Evolutionary conservation across 2,329 filamentous ascomycete species (phyloP).

Genomic region (Colletotrichum brevisporum): DNA sequence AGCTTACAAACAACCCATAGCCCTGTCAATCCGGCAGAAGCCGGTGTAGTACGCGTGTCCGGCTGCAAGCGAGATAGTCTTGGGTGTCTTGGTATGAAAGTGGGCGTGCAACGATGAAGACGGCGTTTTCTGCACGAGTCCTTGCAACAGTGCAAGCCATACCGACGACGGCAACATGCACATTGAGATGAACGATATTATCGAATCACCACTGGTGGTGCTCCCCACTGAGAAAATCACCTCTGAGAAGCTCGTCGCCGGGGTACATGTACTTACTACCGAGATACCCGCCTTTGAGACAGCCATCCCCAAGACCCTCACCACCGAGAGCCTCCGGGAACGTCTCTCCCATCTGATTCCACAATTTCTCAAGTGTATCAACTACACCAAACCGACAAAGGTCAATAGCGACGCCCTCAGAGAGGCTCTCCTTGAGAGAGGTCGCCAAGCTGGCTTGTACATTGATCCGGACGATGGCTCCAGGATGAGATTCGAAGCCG

Average conservation of each 20-base stretch:
- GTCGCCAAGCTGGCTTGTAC: constrained; percentile 8
- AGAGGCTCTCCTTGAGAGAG: constrained; percentile 8
- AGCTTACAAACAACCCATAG: not conserved
- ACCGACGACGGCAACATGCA: not conserved
- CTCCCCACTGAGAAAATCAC: not conserved
- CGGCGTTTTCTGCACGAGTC: not conserved
- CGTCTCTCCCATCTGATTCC: constrained; percentile 26
- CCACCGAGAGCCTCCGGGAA: constrained; percentile 1
- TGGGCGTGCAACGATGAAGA: not conserved
- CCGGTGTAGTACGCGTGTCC: no score
- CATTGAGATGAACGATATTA: not conserved
- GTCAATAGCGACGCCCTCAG: constrained; percentile 5
- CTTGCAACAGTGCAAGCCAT: no score
- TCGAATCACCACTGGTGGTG: constrained; percentile 3
- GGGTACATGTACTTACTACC: no score
- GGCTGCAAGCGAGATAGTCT: no score
- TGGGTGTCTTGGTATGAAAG: not conserved
- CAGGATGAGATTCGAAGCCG: constrained; percentile 28
- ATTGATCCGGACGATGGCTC: constrained; percentile 19
- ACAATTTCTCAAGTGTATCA: constrained; percentile 12
- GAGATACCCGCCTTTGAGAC: no score
- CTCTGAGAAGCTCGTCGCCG: no score
- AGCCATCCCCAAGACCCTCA: no score
- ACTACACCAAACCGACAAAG: constrained; percentile 1
- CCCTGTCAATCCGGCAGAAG: not conserved